These are phyloP conservation scores for Puccinia coronata DNA, from an alignment of 1,284 basidiomycete genomes.

Conservation along the genomic window DNA sequence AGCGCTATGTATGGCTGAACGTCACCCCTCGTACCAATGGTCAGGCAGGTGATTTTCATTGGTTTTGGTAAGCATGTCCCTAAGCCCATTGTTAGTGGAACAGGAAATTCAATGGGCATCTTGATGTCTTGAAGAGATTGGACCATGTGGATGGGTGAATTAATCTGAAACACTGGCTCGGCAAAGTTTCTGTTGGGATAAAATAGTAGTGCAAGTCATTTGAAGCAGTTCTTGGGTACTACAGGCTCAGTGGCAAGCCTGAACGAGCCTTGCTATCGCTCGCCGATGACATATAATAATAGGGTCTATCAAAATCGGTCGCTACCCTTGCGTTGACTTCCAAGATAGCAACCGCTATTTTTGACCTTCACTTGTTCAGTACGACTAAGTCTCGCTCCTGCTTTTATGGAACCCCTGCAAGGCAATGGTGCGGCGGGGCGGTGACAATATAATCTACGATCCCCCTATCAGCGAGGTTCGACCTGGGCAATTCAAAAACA, in stretches of 20 bases:
- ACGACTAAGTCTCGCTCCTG: background rate
- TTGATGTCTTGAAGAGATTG: background rate
- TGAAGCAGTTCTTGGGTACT: background rate
- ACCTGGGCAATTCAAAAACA: background rate
- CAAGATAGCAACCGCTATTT: constrained; percentile 7
- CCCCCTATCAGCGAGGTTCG: background rate
- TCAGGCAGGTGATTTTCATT: constrained; percentile 50
- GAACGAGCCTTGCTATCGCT: background rate
- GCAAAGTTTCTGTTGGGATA: background rate
- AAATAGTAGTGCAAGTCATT: background rate
- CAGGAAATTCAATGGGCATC: background rate
- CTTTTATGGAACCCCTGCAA: background rate
- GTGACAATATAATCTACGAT: background rate
- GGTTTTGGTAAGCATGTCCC: background rate
- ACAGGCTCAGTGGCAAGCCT: background rate
- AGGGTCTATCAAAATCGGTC: background rate
- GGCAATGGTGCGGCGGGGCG: background rate
- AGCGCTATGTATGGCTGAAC: constrained; percentile 72
- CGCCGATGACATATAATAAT: background rate
- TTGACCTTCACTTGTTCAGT: background rate
- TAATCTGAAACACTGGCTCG: background rate
- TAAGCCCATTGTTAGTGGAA: constrained; percentile 1
- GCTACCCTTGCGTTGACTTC: background rate
- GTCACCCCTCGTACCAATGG: constrained; percentile 64
- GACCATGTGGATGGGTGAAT: background rate